These are phyloP conservation scores for Myxozyma monticola DNA, from an alignment of 805 yeast genomes.

Conservation along the genomic window DNA sequence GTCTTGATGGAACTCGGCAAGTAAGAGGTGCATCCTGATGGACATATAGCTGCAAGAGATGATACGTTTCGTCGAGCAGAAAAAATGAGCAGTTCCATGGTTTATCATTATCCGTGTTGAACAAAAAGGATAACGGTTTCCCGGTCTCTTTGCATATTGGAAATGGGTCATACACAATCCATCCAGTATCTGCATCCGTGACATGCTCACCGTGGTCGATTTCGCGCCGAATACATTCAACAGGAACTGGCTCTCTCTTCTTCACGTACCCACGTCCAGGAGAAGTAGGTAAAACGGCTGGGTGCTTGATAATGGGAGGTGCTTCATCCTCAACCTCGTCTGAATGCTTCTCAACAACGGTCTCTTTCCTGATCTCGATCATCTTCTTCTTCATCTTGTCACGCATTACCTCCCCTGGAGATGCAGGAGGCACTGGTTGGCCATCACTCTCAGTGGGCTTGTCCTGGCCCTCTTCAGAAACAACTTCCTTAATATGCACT, in stretches of 20 bases:
- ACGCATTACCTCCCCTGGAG: too few species aligned
- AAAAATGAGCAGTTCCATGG: slow-evolving; percentile 60
- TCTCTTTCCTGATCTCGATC: slow-evolving; percentile 5
- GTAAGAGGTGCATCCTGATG: slow-evolving; percentile 78
- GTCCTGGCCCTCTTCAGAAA: too few species aligned
- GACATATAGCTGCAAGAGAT: slow-evolving; percentile 69
- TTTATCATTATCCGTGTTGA: slow-evolving; percentile 48
- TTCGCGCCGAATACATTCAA: slow-evolving; percentile 62
- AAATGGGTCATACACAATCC: slow-evolving; percentile 58
- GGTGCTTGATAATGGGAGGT: not conserved
- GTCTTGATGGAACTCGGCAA: slow-evolving; percentile 59
- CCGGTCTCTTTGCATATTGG: slow-evolving; percentile 68
- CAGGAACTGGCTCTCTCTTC: slow-evolving; percentile 15
- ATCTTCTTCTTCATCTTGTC: slow-evolving; percentile 1
- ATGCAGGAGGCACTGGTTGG: too few species aligned
- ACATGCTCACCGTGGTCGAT: slow-evolving; percentile 77
- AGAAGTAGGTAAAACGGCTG: not conserved
- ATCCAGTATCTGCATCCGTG: slow-evolving; percentile 54
- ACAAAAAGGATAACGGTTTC: slow-evolving; percentile 56
- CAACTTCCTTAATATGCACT: too few species aligned
- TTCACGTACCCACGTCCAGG: slow-evolving; percentile 11
- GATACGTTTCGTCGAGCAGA: slow-evolving; percentile 65
- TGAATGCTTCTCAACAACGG: slow-evolving; percentile 4
- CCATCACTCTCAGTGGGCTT: too few species aligned
- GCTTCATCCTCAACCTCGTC: not conserved